Evolutionary conservation across 148 eudicot species (phyloP).

Genomic region (Vaccinium macrocarpon): DNA sequence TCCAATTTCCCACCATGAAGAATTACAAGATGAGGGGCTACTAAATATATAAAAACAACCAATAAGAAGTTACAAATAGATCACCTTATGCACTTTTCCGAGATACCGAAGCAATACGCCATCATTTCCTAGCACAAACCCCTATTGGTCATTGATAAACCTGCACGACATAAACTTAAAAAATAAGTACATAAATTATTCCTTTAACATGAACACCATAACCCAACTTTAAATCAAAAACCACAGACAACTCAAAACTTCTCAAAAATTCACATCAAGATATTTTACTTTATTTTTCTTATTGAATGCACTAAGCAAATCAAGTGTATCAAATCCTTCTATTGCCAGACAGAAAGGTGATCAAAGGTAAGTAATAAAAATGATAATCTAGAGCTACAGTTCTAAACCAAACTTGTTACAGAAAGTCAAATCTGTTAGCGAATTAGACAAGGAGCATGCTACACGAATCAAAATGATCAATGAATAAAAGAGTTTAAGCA

Average conservation of each 20-base stretch:
- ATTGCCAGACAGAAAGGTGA: neutral
- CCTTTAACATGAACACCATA: neutral
- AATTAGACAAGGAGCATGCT: neutral
- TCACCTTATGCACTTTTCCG: conserved; percentile 38
- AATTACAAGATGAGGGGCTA: no score
- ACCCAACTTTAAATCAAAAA: neutral
- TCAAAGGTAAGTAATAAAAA: neutral
- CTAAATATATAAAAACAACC: neutral
- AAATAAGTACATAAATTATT: neutral
- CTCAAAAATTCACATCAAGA: neutral
- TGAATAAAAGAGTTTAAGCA: neutral
- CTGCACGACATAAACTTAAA: conserved; percentile 33
- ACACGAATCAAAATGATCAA: neutral
- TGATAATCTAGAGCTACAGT: neutral
- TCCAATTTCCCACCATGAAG: no score
- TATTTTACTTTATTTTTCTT: neutral
- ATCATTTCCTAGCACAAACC: conserved; percentile 96
- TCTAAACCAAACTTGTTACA: neutral
- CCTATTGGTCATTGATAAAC: conserved; percentile 76
- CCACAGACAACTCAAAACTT: neutral
- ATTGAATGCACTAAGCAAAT: neutral
- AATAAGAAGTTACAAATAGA: neutral
- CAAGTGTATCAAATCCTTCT: neutral
- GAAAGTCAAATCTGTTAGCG: neutral
- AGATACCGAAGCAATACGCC: conserved; percentile 94